phyloP scores from a whole-genome alignment of 2,329 filamentous ascomycete species.

The Lachnellula willkommii region DNA sequence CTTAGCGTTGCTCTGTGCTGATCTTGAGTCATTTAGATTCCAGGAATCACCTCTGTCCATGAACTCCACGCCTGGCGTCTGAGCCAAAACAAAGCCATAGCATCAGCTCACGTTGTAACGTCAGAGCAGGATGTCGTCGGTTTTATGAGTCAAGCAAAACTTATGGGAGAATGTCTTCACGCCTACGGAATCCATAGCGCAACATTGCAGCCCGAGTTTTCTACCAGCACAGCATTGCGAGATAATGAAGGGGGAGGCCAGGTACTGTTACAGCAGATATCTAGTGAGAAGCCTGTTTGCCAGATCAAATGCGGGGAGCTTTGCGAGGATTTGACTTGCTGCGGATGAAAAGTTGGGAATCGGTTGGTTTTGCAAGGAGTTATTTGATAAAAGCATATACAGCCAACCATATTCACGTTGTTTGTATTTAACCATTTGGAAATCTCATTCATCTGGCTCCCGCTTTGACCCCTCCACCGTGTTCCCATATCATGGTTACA shows the following conservation, averaged over 20 bases:
- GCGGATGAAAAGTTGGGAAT: background rate
- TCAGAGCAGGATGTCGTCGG: conserved; percentile 48
- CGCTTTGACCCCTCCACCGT: no score
- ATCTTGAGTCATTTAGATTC: conserved; percentile 43
- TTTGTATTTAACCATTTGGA: no score
- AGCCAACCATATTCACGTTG: background rate
- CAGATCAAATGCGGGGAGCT: background rate
- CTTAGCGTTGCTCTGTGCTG: background rate
- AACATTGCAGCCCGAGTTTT: conserved; percentile 63
- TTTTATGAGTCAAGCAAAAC: conserved; percentile 57
- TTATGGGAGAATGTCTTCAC: conserved; percentile 63
- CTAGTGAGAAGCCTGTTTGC: background rate
- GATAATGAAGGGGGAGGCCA: background rate
- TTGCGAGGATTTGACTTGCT: background rate
- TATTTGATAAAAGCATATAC: background rate
- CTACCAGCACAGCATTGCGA: background rate
- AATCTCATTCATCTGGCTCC: no score
- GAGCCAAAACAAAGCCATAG: conserved; percentile 63
- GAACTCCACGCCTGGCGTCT: conserved; percentile 72
- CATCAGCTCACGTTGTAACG: conserved; percentile 64
- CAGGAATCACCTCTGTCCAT: conserved; percentile 61
- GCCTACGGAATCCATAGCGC: conserved; percentile 68
- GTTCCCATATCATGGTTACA: no score
- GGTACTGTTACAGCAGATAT: background rate
- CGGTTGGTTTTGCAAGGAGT: background rate